Base-by-base conservation (phyloP, 371 early-diverging fungal genomes). In the Synchytrium microbalum region DNA sequence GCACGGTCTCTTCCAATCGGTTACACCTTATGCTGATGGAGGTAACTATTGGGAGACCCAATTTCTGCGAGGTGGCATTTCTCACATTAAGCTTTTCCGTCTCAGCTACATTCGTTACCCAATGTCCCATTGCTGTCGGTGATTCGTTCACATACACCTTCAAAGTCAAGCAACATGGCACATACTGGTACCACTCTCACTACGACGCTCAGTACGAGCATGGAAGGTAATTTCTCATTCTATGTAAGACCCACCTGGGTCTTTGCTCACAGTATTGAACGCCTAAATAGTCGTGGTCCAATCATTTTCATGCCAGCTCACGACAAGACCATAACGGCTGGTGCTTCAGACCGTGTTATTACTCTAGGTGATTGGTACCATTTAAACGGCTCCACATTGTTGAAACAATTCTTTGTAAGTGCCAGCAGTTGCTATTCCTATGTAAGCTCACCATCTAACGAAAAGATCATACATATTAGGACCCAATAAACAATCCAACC, bases 131-230 rank as follows among this genome's bases (percentile, higher is more conserved):
- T 59, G 60, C 72, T 0, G 70, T 67, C 32, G 69, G 71, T 10
- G 58, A 3, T 56, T 76, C 79, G 61, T 82, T 83, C 65, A 83
- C 83, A 24, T 89, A 90, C 75, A 78, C 73, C 38, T 68, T 67
- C 61, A 81, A 84, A 59, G 78, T 76, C n/a, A 65, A 77, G 2
- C 86, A 89, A 66, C 60, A 71, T 16, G 90, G 91, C 3, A 84
- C 88, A 19, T 90, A 78, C 75, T 90, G 89, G 89, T 79, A 80
- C 62, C 92, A 91, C 59, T 79, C 81, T 19, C 89, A 90, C 67
- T 68, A 57, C 59, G 28, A 77, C 58, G 85, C 81, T 58, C 91
- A 91, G 67, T 87, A 87, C 64, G 75, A 83, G 57, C 87, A 88
- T 60, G 88, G 87, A 54, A 71, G 89, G 16, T 56, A 61, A 24